These are phyloP conservation scores for Solanum chiquidenum DNA, from an alignment of 257 asterid genomes.

Conservation along the genomic window DNA sequence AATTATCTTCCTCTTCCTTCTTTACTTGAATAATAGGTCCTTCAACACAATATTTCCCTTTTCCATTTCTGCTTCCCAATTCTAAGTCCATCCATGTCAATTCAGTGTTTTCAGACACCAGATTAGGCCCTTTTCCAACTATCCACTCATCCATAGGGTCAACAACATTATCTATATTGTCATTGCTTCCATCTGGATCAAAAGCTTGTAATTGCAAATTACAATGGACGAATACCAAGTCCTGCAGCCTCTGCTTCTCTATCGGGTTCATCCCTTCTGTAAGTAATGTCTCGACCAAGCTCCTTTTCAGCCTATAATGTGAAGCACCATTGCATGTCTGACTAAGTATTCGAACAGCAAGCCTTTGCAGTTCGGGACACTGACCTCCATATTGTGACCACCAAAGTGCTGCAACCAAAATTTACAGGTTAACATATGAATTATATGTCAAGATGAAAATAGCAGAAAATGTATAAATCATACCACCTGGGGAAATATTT, in stretches of 20 bases:
- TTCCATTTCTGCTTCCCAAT: background rate
- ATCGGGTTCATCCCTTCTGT: conserved; percentile 1
- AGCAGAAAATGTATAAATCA: background rate
- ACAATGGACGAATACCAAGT: conserved; percentile 31
- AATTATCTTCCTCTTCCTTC: background rate
- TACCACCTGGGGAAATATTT: conserved; percentile 32
- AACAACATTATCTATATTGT: background rate
- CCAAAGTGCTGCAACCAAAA: conserved; percentile 43
- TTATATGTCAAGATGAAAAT: background rate
- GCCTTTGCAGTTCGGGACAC: conserved; percentile 42
- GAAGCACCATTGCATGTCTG: conserved; percentile 53
- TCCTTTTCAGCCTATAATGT: conserved; percentile 30
- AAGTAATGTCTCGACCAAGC: conserved; percentile 27
- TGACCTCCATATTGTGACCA: conserved; percentile 43
- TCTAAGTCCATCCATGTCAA: conserved; percentile 5
- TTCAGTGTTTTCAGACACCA: background rate
- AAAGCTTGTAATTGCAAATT: conserved; percentile 39
- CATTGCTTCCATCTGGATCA: background rate
- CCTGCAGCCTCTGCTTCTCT: conserved; percentile 22
- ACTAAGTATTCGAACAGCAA: conserved; percentile 42
- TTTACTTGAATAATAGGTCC: background rate
- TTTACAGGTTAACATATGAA: background rate
- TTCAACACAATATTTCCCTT: background rate
- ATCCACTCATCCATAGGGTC: conserved; percentile 25
- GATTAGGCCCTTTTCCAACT: background rate